A percentile compares a stretch with the other conserved stretches of the same genome.
These are phyloP conservation scores for Yamadazyma songkhlaensis DNA, from an alignment of 1,139 yeast species.

Conservation along the genomic window DNA sequence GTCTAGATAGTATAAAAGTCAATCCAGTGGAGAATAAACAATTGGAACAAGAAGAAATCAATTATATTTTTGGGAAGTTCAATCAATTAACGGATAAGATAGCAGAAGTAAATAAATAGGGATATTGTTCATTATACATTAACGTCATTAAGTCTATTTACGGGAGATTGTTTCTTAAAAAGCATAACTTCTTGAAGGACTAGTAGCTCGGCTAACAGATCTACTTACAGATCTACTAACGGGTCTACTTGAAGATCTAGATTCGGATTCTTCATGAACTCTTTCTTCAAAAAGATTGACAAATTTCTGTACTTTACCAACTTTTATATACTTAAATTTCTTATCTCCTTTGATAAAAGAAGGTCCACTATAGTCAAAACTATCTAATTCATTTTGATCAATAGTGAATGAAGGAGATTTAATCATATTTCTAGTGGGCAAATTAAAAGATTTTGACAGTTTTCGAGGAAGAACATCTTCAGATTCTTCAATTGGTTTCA, in stretches of 20 bases:
- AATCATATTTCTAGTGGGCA: slow-evolving; percentile 9
- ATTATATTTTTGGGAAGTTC: slow-evolving; percentile 33
- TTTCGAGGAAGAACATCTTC: slow-evolving; percentile 8
- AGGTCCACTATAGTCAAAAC: slow-evolving; percentile 30
- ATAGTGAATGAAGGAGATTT: slow-evolving; percentile 14
- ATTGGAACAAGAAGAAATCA: slow-evolving; percentile 22
- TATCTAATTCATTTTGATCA: slow-evolving; percentile 14
- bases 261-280: slow-evolving; percentile 17
- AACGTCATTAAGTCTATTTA: slow-evolving; percentile 6
- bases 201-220: slow-evolving; percentile 2
- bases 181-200: slow-evolving; percentile 5
- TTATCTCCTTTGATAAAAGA: slow-evolving; percentile 41
- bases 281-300: slow-evolving; percentile 46
- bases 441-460: slow-evolving; percentile 10
- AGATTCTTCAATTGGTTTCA: slow-evolving; percentile 8
- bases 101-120: slow-evolving; percentile 11
- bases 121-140: slow-evolving; percentile 2
- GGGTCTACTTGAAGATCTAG: slow-evolving; percentile 7
- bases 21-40: slow-evolving; percentile 15
- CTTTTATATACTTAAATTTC: slow-evolving; percentile 46
- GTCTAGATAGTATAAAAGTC: slow-evolving; percentile 50
- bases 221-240: slow-evolving; percentile 8
- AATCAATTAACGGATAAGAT: slow-evolving; percentile 40
- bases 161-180: background rate
- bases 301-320: slow-evolving; percentile 49